Percentiles rank a stretch among this genome's conserved stretches.
Evolutionary conservation across 1,284 basidiomycete species (phyloP).

Genomic region (Ustilago sp.): DNA sequence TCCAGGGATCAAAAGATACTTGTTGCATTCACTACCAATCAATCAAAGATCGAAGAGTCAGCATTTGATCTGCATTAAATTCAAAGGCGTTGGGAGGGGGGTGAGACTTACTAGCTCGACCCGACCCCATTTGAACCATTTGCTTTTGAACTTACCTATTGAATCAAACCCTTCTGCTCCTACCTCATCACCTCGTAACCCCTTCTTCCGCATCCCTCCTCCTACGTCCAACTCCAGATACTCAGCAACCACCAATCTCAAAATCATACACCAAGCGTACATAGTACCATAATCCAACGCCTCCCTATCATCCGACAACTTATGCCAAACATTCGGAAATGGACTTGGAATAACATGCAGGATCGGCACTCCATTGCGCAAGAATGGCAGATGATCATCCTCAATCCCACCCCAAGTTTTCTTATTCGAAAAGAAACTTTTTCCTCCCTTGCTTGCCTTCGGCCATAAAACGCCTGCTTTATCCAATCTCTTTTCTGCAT

Average conservation of each 20-base stretch:
- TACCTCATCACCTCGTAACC: neutral
- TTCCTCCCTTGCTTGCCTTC: slow-evolving; percentile 5
- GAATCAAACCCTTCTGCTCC: slow-evolving; percentile 16
- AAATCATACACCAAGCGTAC: slow-evolving; percentile 82
- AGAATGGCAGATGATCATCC: slow-evolving; percentile 95
- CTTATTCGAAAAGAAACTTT: slow-evolving; percentile 29
- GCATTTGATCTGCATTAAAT: neutral
- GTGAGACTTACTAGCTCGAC: slow-evolving; percentile 47
- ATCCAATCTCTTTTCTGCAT: slow-evolving; percentile 52
- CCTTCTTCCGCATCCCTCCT: neutral
- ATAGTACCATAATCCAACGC: slow-evolving; percentile 88
- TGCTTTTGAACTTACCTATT: neutral
- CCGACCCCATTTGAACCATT: neutral
- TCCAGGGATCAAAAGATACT: neutral
- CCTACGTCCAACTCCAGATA: slow-evolving; percentile 78
- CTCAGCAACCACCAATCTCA: slow-evolving; percentile 88
- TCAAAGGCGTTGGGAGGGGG: no score
- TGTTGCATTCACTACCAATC: neutral
- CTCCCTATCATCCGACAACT: slow-evolving; percentile 85
- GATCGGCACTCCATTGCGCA: slow-evolving; percentile 84
- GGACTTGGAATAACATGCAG: slow-evolving; percentile 90
- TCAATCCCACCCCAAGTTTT: slow-evolving; percentile 78
- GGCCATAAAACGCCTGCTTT: slow-evolving; percentile 44
- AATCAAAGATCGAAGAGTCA: neutral
- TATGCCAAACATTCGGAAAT: slow-evolving; percentile 94